A percentile compares a stretch with the other conserved stretches of the same genome.
Conservation (phyloP, 2,329 filamentous ascomycete genomes). For the Claviceps digitariae region DNA sequence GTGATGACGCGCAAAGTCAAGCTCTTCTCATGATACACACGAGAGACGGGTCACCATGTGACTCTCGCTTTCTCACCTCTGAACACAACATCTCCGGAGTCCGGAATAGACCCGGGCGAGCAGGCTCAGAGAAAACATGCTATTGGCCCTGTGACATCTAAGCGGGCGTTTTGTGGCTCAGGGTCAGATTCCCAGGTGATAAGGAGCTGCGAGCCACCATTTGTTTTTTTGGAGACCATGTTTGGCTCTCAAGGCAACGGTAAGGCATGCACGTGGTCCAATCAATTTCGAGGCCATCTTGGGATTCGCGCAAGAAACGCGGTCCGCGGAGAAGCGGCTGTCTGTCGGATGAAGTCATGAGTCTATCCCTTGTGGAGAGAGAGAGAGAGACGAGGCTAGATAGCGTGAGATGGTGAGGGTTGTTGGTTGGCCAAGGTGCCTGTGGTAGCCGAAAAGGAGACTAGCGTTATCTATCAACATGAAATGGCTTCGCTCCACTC, state of each 20-base stretch:
- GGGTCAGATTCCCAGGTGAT: background rate
- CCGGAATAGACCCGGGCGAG: background rate
- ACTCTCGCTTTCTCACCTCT: background rate
- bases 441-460: too few relatives aligned
- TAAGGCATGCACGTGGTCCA: too few relatives aligned
- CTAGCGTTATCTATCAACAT: too few relatives aligned
- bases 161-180: background rate
- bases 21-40: background rate
- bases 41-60: background rate
- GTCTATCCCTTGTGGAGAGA: too few relatives aligned
- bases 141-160: background rate
- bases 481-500: too few relatives aligned
- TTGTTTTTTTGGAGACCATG: background rate
- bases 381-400: too few relatives aligned
- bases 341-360: too few relatives aligned
- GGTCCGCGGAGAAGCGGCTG: conserved; percentile 3
- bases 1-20: background rate
- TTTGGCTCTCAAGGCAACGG: background rate
- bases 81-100: conserved; percentile 5
- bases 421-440: too few relatives aligned
- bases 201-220: background rate
- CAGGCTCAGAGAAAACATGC: background rate
- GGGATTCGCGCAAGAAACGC: background rate
- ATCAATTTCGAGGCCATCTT: background rate
- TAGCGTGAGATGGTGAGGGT: too few relatives aligned